These are phyloP conservation scores for Colletotrichum agaves DNA, from an alignment of 2,329 filamentous ascomycete species.

Conservation along the genomic window DNA sequence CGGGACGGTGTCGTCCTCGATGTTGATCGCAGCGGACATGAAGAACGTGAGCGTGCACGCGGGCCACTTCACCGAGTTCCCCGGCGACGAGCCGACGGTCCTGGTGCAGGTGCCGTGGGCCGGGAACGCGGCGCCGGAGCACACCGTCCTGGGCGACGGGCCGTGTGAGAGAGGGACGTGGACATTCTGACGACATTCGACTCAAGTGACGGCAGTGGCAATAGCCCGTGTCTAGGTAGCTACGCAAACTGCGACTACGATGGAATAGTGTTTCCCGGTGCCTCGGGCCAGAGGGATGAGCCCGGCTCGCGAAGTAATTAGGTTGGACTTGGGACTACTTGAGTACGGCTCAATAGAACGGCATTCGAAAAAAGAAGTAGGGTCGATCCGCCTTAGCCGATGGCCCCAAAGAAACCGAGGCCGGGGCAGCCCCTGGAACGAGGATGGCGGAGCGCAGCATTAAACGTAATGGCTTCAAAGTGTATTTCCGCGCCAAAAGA, in stretches of 20 bases:
- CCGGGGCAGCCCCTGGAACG: not conserved
- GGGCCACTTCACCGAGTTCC: conserved; percentile 49
- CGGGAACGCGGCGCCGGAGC: conserved; percentile 41
- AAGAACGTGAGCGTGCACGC: conserved; percentile 42
- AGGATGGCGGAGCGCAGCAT: not conserved
- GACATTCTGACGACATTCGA: not conserved
- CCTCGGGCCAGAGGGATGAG: conserved; percentile 6
- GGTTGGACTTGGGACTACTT: not conserved
- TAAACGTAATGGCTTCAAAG: conserved; percentile 25
- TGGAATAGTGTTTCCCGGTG: not conserved
- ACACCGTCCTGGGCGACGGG: conserved; percentile 46
- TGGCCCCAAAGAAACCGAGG: not conserved
- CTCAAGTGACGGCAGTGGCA: not conserved
- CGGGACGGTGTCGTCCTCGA: conserved; percentile 44
- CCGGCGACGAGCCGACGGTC: conserved; percentile 47
- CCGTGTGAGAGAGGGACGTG: conserved; percentile 39
- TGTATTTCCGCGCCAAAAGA: not conserved
- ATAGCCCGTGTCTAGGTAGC: not conserved
- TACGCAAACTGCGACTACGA: not conserved
- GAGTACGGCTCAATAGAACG: not conserved
- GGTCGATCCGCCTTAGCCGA: conserved; percentile 20
- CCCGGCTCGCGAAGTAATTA: not conserved
- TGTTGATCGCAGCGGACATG: conserved; percentile 47
- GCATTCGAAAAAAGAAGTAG: conserved; percentile 5
- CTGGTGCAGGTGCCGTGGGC: conserved; percentile 47